phyloP scores from a whole-genome alignment of 2,329 filamentous ascomycete species.

The Macrophomina phaseolina region DNA sequence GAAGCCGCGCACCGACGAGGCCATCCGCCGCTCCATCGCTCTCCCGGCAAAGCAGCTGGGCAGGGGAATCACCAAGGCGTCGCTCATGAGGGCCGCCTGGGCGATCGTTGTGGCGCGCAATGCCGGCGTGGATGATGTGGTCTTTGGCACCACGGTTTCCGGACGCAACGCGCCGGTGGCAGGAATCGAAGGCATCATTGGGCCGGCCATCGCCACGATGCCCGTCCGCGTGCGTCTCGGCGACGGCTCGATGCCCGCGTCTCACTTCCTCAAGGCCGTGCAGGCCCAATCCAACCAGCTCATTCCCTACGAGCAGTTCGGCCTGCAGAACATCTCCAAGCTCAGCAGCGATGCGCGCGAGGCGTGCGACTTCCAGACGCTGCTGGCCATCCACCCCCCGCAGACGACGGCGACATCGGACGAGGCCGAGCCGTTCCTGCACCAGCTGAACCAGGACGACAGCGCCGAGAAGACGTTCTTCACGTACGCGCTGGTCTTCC shows the following conservation, averaged over 20 bases:
- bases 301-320: conserved; percentile 35
- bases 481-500: conserved; percentile 6
- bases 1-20: background rate
- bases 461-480: background rate
- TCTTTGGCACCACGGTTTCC: conserved; percentile 51
- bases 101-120: conserved; percentile 40
- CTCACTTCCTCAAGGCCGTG: conserved; percentile 15
- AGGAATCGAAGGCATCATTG: conserved; percentile 45
- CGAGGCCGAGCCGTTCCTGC: background rate
- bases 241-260: background rate
- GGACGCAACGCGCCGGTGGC: conserved; percentile 47
- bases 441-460: background rate
- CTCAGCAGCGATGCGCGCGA: conserved; percentile 56
- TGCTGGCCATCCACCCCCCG: conserved; percentile 55
- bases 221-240: conserved; percentile 5
- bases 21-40: background rate
- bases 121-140: conserved; percentile 45
- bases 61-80: conserved; percentile 30
- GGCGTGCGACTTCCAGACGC: conserved; percentile 59
- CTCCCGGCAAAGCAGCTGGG: background rate
- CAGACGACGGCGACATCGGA: background rate
- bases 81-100: conserved; percentile 49
- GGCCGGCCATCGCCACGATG: conserved; percentile 33
- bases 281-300: background rate
- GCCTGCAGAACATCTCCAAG: conserved; percentile 37